Evolutionary conservation across 106 monocot species (phyloP).

Genomic region (Ottelia alismoides): DNA sequence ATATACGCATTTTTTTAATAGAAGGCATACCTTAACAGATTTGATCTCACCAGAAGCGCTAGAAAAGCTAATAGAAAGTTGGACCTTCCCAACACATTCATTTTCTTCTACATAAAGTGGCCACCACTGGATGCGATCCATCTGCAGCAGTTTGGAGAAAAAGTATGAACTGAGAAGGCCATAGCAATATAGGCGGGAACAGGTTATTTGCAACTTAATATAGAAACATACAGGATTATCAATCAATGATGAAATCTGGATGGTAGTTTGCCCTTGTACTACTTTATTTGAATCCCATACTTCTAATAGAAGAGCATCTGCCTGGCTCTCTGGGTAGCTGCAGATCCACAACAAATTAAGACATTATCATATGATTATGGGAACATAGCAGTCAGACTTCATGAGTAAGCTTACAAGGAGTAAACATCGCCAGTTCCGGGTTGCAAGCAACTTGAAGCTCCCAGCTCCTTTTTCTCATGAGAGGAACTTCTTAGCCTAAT

Average conservation of each 20-base stretch:
- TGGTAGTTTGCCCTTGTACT: constrained; percentile 36
- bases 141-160: constrained; percentile 19
- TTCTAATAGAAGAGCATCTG: constrained; percentile 58
- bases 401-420: constrained; percentile 42
- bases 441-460: constrained; percentile 29
- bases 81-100: constrained; percentile 71
- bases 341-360: background rate
- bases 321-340: constrained; percentile 73
- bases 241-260: constrained; percentile 56
- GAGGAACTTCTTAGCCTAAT: constrained; percentile 50
- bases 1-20: no score
- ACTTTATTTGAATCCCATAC: constrained; percentile 36
- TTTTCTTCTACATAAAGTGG: constrained; percentile 50
- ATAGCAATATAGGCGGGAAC: background rate
- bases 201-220: background rate
- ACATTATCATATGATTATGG: background rate
- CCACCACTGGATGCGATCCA: constrained; percentile 61
- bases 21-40: constrained; percentile 51
- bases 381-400: background rate
- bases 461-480: constrained; percentile 13
- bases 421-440: constrained; percentile 64
- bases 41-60: constrained; percentile 31
- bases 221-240: constrained; percentile 45
- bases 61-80: constrained; percentile 41
- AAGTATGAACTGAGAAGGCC: background rate